These are phyloP conservation scores for Ceratocystis ficicola DNA, from an alignment of 2,329 filamentous ascomycete species.

Conservation along the genomic window DNA sequence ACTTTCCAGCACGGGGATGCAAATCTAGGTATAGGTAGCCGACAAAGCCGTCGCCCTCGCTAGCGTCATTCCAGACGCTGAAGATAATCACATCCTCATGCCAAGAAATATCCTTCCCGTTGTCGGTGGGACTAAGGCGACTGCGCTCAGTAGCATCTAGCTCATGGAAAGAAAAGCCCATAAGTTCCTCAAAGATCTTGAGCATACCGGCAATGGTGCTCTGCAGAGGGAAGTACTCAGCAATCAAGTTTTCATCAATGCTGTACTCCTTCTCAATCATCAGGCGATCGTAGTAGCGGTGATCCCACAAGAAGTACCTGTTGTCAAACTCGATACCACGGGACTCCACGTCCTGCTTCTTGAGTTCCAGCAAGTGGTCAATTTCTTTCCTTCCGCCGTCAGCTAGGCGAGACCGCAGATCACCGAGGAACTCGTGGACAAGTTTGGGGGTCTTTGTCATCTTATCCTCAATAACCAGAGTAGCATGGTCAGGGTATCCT, in stretches of 20 bases:
- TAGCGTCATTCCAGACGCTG: slow-evolving; percentile 68
- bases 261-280: slow-evolving; percentile 71
- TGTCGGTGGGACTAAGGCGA: slow-evolving; percentile 52
- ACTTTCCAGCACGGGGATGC: slow-evolving; percentile 69
- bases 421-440: slow-evolving; percentile 60
- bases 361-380: slow-evolving; percentile 56
- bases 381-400: slow-evolving; percentile 61
- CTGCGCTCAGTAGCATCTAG: slow-evolving; percentile 54
- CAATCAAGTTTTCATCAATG: slow-evolving; percentile 66
- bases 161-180: slow-evolving; percentile 68
- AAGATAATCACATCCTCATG: slow-evolving; percentile 74
- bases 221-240: slow-evolving; percentile 71
- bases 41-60: slow-evolving; percentile 58
- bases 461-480: slow-evolving; percentile 66
- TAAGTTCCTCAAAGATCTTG: slow-evolving; percentile 69
- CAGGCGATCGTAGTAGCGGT: slow-evolving; percentile 65
- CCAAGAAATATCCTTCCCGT: slow-evolving; percentile 63
- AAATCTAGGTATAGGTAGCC: slow-evolving; percentile 77
- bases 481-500: slow-evolving; percentile 65
- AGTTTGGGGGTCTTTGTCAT: slow-evolving; percentile 69
- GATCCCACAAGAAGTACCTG: slow-evolving; percentile 73
- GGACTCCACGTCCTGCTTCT: slow-evolving; percentile 54
- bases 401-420: slow-evolving; percentile 54
- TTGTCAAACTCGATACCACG: slow-evolving; percentile 49
- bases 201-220: slow-evolving; percentile 67